A percentile compares a stretch with the other conserved stretches of the same genome.
Evolutionary conservation across 768 basidiomycete genomes (phyloP).

Genomic region (Galerina marginata): DNA sequence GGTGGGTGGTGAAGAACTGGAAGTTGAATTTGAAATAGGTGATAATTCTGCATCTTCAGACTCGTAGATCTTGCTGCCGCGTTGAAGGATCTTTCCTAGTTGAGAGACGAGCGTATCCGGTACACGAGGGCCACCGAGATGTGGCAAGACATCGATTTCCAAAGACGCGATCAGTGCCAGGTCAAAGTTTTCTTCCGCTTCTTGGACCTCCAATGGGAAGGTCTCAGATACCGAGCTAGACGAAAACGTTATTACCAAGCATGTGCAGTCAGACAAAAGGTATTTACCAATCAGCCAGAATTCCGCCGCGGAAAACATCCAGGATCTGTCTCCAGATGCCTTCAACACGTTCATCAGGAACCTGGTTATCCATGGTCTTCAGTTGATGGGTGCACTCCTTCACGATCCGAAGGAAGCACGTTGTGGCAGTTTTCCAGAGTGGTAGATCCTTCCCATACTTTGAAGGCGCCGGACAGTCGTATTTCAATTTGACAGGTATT

Average conservation of each 20-base stretch:
- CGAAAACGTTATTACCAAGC: neutral
- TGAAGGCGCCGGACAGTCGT: slow-evolving; percentile 90
- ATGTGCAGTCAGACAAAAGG: no score
- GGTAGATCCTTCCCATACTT: slow-evolving; percentile 88
- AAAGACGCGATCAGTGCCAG: slow-evolving; percentile 77
- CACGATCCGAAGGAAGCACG: slow-evolving; percentile 74
- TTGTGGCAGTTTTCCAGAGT: slow-evolving; percentile 95
- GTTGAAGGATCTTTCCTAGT: slow-evolving; percentile 72
- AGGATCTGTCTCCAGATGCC: slow-evolving; percentile 87
- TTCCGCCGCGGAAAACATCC: slow-evolving; percentile 81
- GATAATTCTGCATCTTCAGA: slow-evolving; percentile 17
- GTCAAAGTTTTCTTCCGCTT: slow-evolving; percentile 86
- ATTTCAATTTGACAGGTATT: slow-evolving; percentile 92
- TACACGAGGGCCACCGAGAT: slow-evolving; percentile 69
- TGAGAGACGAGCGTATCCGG: slow-evolving; percentile 73
- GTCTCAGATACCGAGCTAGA: slow-evolving; percentile 60
- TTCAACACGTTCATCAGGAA: slow-evolving; percentile 70
- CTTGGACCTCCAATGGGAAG: slow-evolving; percentile 69
- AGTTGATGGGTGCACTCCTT: slow-evolving; percentile 67
- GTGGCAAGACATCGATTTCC: slow-evolving; percentile 81
- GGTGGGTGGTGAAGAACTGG: slow-evolving; percentile 15
- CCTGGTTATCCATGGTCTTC: slow-evolving; percentile 53
- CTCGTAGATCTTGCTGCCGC: slow-evolving; percentile 71
- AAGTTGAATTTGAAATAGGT: neutral
- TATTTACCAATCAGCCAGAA: slow-evolving; percentile 83